These are phyloP conservation scores for Sanghuangporus sanghuang DNA, from an alignment of 1,284 basidiomycete genomes.

Conservation along the genomic window DNA sequence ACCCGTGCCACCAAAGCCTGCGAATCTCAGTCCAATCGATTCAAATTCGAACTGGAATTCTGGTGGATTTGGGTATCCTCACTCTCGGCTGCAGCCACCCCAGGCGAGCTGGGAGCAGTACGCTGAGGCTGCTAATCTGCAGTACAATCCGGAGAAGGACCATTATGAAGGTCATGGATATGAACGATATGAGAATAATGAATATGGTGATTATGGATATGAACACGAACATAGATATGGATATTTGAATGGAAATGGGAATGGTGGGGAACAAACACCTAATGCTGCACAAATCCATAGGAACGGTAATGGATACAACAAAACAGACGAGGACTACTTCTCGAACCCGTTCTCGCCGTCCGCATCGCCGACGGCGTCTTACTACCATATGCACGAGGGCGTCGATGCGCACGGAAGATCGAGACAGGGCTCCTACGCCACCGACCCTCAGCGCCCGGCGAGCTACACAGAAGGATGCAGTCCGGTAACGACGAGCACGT, in stretches of 20 bases:
- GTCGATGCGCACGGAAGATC: neutral
- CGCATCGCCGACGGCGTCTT: neutral
- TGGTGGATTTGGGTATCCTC: neutral
- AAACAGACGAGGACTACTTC: neutral
- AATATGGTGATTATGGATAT: neutral
- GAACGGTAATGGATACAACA: neutral
- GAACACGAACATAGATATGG: neutral
- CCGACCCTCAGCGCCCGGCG: conserved; percentile 5
- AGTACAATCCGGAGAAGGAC: neutral
- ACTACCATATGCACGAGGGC: neutral
- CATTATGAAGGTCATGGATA: neutral
- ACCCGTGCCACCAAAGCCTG: neutral
- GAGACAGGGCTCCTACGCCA: neutral
- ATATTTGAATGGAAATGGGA: neutral
- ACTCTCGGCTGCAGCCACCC: neutral
- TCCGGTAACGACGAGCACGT: conserved; percentile 9
- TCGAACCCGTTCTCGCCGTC: conserved; percentile 10
- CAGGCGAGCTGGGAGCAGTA: conserved; percentile 6
- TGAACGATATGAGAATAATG: neutral
- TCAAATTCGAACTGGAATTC: neutral
- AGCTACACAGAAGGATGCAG: conserved; percentile 6
- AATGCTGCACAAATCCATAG: neutral
- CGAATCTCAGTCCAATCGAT: neutral
- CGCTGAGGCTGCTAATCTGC: conserved; percentile 9
- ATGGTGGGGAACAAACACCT: neutral